These are phyloP conservation scores for Geranium brycei DNA, from an alignment of 345 rosid genomes.

Conservation along the genomic window DNA sequence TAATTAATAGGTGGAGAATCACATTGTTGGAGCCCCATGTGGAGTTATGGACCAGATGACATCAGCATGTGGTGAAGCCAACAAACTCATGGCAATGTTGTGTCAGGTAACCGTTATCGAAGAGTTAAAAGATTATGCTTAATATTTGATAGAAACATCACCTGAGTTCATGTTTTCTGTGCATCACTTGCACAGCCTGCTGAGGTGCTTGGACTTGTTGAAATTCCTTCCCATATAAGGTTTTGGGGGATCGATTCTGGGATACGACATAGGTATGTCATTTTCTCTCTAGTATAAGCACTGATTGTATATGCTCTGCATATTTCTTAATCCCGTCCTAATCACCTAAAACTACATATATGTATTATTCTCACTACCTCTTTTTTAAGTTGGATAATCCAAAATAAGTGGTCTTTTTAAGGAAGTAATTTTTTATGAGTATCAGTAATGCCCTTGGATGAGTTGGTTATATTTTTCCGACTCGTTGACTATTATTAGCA, in stretches of 20 bases:
- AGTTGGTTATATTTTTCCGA: too few species aligned
- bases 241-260: constrained; percentile 99
- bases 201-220: constrained; percentile 85
- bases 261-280: constrained; percentile 75
- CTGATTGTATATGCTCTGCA: neutral
- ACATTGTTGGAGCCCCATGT: constrained; percentile 98
- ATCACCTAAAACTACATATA: neutral
- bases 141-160: too few species aligned
- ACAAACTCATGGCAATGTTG: constrained; percentile 93
- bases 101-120: constrained; percentile 60
- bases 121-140: neutral
- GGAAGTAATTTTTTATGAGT: too few species aligned
- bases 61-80: constrained; percentile 94
- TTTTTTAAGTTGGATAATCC: too few species aligned
- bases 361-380: too few species aligned
- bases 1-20: constrained; percentile 75
- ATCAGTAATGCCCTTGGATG: too few species aligned
- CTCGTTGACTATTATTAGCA: too few species aligned
- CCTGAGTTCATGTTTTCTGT: neutral
- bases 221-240: constrained; percentile 85
- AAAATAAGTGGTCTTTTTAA: too few species aligned
- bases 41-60: constrained; percentile 99
- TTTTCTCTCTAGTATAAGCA: neutral
- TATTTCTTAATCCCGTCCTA: neutral
- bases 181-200: constrained; percentile 55